phyloP scores from a whole-genome alignment of 2,329 filamentous ascomycete species.

The Truncatella angustata region DNA sequence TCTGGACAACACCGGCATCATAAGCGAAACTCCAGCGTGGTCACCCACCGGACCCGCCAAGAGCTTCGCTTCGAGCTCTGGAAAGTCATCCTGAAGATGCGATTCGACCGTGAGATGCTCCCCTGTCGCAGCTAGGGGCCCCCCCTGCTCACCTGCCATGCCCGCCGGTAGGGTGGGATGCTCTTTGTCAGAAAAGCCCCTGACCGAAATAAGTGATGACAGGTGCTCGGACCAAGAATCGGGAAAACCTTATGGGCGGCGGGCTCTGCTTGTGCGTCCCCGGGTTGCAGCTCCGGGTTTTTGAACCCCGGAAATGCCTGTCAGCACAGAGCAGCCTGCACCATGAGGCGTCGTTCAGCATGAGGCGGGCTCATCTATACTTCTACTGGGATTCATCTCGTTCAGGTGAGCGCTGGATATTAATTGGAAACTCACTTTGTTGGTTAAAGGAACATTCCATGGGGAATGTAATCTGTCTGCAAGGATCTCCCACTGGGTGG shows the following conservation, averaged over 20 bases:
- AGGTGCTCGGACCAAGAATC: constrained; percentile 4
- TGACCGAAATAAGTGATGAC: background rate
- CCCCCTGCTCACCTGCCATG: background rate
- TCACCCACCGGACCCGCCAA: constrained; percentile 2
- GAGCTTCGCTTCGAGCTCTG: constrained; percentile 4
- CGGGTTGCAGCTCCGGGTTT: too few relatives aligned
- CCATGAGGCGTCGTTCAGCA: background rate
- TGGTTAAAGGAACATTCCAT: background rate
- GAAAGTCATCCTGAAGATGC: background rate
- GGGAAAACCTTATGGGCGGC: background rate
- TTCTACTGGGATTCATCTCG: background rate
- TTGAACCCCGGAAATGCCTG: background rate
- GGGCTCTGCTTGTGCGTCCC: too few relatives aligned
- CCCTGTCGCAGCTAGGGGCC: background rate
- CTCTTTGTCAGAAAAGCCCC: background rate
- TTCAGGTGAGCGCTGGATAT: background rate
- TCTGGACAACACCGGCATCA: background rate
- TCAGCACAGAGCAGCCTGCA: background rate
- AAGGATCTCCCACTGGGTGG: background rate
- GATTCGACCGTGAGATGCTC: background rate
- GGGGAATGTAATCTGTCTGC: background rate
- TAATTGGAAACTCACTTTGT: background rate
- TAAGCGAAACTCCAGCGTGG: constrained; percentile 8
- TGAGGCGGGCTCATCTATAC: background rate
- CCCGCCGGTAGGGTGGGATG: background rate